These are phyloP conservation scores for Pythium oligandrum DNA, from an alignment of 352 stramenopile species.

Conservation along the genomic window DNA sequence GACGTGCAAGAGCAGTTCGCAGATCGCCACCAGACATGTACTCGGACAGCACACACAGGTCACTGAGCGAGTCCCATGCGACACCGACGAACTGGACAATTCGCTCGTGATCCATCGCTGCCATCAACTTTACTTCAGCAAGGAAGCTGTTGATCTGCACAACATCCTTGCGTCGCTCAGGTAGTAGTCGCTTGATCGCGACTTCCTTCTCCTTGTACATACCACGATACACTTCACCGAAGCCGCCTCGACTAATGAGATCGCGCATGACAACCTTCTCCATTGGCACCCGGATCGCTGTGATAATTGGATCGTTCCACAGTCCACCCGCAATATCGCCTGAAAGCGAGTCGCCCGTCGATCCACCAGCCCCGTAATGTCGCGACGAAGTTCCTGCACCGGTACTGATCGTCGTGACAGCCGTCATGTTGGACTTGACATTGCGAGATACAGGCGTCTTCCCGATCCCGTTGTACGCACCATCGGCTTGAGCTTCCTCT, in stretches of 20 bases:
- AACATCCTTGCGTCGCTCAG: conserved; percentile 17
- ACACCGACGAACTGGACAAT: conserved; percentile 44
- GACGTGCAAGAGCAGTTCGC: conserved; percentile 7
- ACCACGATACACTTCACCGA: conserved; percentile 34
- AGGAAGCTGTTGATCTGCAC: conserved; percentile 32
- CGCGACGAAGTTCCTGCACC: too few relatives aligned
- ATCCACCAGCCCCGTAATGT: too few relatives aligned
- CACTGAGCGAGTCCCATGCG: conserved; percentile 30
- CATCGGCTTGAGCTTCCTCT: too few relatives aligned
- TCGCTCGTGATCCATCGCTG: conserved; percentile 27
- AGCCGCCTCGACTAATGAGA: conserved; percentile 33
- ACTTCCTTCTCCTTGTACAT: conserved; percentile 25
- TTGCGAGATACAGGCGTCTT: too few relatives aligned
- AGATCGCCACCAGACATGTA: conserved; percentile 27
- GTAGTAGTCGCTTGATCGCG: conserved; percentile 39
- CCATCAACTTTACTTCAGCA: conserved; percentile 35
- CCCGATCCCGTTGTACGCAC: too few relatives aligned
- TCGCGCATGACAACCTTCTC: conserved; percentile 3
- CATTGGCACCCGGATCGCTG: not conserved
- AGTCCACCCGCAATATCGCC: not conserved
- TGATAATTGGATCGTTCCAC: conserved; percentile 1
- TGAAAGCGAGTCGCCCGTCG: too few relatives aligned
- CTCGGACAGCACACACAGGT: conserved; percentile 27
- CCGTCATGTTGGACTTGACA: too few relatives aligned
- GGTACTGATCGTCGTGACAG: too few relatives aligned